Evolutionary conservation across 805 yeast genomes (phyloP).

Genomic region (Myxozyma kluyveri): DNA sequence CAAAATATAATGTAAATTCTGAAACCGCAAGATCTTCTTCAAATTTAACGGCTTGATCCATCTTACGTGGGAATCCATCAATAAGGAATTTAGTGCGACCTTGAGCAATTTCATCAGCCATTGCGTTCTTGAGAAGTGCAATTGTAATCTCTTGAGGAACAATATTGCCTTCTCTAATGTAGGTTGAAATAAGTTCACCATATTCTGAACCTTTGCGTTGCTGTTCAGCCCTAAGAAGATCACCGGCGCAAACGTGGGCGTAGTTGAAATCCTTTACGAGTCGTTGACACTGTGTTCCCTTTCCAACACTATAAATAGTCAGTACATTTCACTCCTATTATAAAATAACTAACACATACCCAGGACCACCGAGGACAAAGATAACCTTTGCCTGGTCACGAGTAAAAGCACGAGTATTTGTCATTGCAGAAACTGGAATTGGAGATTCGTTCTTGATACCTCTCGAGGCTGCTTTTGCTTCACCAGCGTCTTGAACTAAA

Average conservation of each 20-base stretch:
- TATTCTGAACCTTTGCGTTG: conserved; percentile 72
- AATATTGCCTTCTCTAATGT: conserved; percentile 81
- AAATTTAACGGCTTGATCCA: conserved; percentile 96
- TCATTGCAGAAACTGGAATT: no score
- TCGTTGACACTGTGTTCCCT: conserved; percentile 92
- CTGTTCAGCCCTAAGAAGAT: conserved; percentile 89
- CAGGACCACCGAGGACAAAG: conserved; percentile 96
- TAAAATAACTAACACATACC: conserved; percentile 37
- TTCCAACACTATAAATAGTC: conserved; percentile 83
- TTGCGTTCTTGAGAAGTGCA: conserved; percentile 77
- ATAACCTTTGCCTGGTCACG: conserved; percentile 71
- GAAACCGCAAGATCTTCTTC: conserved; percentile 59
- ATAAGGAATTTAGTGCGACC: conserved; percentile 65
- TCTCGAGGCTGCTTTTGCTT: no score
- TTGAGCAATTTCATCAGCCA: conserved; percentile 44
- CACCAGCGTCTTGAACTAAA: no score
- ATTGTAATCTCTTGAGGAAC: conserved; percentile 93
- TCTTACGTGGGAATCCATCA: conserved; percentile 96
- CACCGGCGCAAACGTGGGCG: conserved; percentile 94
- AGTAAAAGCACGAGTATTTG: conserved; percentile 48
- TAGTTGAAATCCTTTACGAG: conserved; percentile 77
- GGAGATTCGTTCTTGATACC: no score
- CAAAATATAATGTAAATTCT: conserved; percentile 43
- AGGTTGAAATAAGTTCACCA: conserved; percentile 80
- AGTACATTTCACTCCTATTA: no score